Percentiles rank a stretch among this genome's conserved stretches.
Conservation (phyloP, 1,284 basidiomycete species). For the Cryptococcus deneoformans region DNA sequence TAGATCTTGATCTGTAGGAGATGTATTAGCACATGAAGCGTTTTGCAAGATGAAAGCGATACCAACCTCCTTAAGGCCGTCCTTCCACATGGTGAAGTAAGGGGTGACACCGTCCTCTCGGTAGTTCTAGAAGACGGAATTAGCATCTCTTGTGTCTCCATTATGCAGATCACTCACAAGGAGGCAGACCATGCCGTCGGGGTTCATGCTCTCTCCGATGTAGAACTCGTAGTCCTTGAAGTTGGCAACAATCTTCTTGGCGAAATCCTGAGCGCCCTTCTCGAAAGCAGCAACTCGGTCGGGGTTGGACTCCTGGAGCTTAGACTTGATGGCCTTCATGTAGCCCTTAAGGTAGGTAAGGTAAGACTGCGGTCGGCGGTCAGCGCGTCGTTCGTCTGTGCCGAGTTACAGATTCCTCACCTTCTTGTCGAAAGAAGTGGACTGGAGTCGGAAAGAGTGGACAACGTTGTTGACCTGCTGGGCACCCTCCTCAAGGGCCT, state of each 20-base stretch:
- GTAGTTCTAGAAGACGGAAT: slow-evolving; percentile 47
- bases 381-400: neutral
- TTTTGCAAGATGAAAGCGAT: neutral
- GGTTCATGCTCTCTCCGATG: slow-evolving; percentile 81
- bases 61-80: slow-evolving; percentile 68
- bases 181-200: slow-evolving; percentile 84
- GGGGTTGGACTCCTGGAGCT: slow-evolving; percentile 61
- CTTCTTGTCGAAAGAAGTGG: slow-evolving; percentile 90
- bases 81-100: slow-evolving; percentile 91
- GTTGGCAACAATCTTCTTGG: slow-evolving; percentile 84
- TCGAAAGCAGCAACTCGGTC: slow-evolving; percentile 78
- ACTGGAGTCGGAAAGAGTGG: slow-evolving; percentile 86
- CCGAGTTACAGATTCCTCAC: slow-evolving; percentile 13
- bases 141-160: neutral
- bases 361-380: slow-evolving; percentile 53
- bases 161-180: slow-evolving; percentile 52
- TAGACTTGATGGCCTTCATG: slow-evolving; percentile 74
- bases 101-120: slow-evolving; percentile 60
- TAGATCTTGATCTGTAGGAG: no score
- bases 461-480: slow-evolving; percentile 84
- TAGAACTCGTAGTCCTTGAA: slow-evolving; percentile 70
- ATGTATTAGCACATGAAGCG: no score
- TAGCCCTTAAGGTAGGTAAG: slow-evolving; percentile 85
- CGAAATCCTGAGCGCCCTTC: slow-evolving; percentile 70
- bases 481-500: slow-evolving; percentile 77